These are phyloP conservation scores for Knoxdaviesia capensis DNA, from an alignment of 2,329 filamentous ascomycete genomes.

Conservation along the genomic window DNA sequence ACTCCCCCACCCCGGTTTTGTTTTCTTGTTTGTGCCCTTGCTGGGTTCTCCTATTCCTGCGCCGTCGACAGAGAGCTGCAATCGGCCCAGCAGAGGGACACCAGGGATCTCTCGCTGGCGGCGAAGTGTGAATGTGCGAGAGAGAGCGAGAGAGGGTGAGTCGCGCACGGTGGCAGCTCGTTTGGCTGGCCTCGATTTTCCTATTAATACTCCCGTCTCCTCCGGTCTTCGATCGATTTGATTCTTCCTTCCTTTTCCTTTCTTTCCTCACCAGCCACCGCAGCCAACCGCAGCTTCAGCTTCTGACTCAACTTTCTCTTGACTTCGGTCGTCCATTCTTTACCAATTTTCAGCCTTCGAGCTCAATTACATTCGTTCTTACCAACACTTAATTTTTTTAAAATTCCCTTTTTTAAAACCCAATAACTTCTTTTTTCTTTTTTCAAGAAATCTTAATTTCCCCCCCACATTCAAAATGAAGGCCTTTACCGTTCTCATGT, in stretches of 20 bases:
- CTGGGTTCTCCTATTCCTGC: no score
- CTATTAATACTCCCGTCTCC: not conserved
- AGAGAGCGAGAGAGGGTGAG: no score
- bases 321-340: conserved; percentile 41
- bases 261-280: conserved; percentile 19
- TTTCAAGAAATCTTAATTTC: conserved; percentile 8
- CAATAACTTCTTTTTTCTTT: conserved; percentile 15
- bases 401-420: conserved; percentile 9
- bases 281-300: conserved; percentile 19
- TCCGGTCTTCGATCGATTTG: not conserved
- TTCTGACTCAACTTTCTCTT: conserved; percentile 15
- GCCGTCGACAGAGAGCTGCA: no score
- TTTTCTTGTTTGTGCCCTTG: no score
- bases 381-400: conserved; percentile 11
- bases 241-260: conserved; percentile 9
- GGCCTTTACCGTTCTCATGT: conserved; percentile 23
- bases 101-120: no score
- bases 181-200: no score
- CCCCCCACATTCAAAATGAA: conserved; percentile 31
- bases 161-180: no score
- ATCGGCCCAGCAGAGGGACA: no score
- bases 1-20: no score
- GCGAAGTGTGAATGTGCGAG: no score
- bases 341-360: conserved; percentile 9
- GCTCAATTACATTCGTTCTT: no score